Evolutionary conservation across 768 basidiomycete species (phyloP), one percentile per base, ranked within the genome.

Genomic region (Leucogyrophana mollusca): DNA sequence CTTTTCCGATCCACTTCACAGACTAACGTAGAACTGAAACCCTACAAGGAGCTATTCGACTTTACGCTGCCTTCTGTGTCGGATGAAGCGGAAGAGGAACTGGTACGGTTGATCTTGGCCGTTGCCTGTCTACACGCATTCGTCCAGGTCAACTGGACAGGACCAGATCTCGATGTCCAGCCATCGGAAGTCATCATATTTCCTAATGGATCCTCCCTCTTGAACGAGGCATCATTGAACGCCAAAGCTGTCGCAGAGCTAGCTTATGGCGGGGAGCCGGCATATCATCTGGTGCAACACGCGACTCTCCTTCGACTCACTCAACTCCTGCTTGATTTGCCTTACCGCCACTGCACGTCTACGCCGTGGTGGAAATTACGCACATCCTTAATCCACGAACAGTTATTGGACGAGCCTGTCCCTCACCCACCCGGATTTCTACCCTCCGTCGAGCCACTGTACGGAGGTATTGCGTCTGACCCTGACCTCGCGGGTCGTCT

Each of bases 61-160:
- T 70, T 72, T 52, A 39, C 58, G 3, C 51, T 56, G 9, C 43
- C 62, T 4, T 49, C 65, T n/a, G 52, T 58, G 8, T 36, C 58
- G 4, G 67, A 71, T 40, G 64, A 66, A 2, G 56, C 63, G 11
- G 75, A 77, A 34, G 67, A 66, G 32, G 87, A 88, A 61, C 56
- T 85, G 17, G 49, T 74, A 30, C 76, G 75, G 23, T 70, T 98
- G 32, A 64, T 79, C 9, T 52, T 92, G 9, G 91, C 82, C 0
- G 74, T 95, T 9, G 83, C 92, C 5, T 86, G 85, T 51, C 73
- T 97, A 18, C 92, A 96, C 53, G 82, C 90, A 0, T 99, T 94
- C 69, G 73, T 94, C 4, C 96, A 99, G 63, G 76, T 73, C 22
- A 99, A 99, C 66, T 99, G 94, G 93, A 97, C 94, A 0, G 96